A percentile compares a stretch with the other conserved stretches of the same genome.
These are phyloP conservation scores for Fusarium begoniae DNA, from an alignment of 2,329 filamentous ascomycete species.

Conservation along the genomic window DNA sequence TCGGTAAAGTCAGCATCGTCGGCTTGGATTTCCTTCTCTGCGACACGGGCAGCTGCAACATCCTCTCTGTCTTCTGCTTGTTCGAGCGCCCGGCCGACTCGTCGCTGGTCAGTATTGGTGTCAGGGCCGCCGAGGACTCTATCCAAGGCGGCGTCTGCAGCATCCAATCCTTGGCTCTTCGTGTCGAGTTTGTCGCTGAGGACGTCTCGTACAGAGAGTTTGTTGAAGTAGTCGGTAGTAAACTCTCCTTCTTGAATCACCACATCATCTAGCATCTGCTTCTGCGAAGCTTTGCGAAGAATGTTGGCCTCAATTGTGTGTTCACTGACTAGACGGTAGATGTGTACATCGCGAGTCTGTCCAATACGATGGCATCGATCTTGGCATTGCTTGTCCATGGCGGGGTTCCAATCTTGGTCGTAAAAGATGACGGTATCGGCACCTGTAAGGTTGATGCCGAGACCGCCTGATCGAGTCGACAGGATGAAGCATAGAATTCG, in stretches of 20 bases:
- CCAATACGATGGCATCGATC: slow-evolving; percentile 97
- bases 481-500: slow-evolving; percentile 96
- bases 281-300: slow-evolving; percentile 93
- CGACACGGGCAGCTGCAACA: slow-evolving; percentile 84
- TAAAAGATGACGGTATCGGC: slow-evolving; percentile 99
- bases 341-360: slow-evolving; percentile 96
- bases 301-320: slow-evolving; percentile 99
- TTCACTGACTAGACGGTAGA: slow-evolving; percentile 92
- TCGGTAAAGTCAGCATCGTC: slow-evolving; percentile 88
- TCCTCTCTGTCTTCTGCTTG: slow-evolving; percentile 94
- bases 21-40: slow-evolving; percentile 87
- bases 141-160: slow-evolving; percentile 85
- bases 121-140: slow-evolving; percentile 77
- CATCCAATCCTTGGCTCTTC: slow-evolving; percentile 64
- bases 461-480: slow-evolving; percentile 90
- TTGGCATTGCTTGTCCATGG: slow-evolving; percentile 99
- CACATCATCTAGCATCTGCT: slow-evolving; percentile 96
- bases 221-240: slow-evolving; percentile 95
- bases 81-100: slow-evolving; percentile 78
- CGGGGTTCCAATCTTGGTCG: slow-evolving; percentile 98
- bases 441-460: slow-evolving; percentile 96
- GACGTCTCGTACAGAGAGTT: slow-evolving; percentile 75
- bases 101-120: slow-evolving; percentile 68
- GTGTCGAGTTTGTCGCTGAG: slow-evolving; percentile 67
- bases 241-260: slow-evolving; percentile 99